Conservation (phyloP, 805 yeast species). For the Metschnikowia hibisci region DNA sequence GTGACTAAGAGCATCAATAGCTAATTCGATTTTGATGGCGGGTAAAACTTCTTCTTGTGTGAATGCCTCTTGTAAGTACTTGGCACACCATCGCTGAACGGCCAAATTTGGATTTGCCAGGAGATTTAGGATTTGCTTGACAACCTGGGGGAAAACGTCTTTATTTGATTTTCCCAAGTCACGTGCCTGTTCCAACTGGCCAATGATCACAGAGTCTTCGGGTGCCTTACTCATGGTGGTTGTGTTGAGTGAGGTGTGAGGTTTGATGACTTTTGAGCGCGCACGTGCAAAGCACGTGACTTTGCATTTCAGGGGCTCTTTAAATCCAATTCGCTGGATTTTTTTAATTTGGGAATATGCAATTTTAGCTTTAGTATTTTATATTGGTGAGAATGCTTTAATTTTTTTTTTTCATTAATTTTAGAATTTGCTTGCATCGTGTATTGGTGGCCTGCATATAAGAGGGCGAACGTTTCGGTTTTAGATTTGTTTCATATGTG, state of each 20-base stretch:
- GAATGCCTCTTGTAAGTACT: slow-evolving; percentile 38
- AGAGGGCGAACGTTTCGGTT: too few relatives aligned
- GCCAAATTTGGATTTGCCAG: slow-evolving; percentile 30
- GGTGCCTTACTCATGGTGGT: slow-evolving; percentile 1
- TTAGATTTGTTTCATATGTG: too few relatives aligned
- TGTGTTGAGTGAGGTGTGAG: neutral
- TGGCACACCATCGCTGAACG: slow-evolving; percentile 40
- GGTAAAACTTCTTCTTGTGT: slow-evolving; percentile 24
- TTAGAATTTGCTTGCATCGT: too few relatives aligned
- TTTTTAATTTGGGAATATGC: too few relatives aligned
- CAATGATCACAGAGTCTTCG: slow-evolving; percentile 19
- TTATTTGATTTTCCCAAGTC: slow-evolving; percentile 29
- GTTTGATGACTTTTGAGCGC: slow-evolving; percentile 2
- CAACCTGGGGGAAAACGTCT: slow-evolving; percentile 37
- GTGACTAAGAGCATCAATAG: slow-evolving; percentile 37
- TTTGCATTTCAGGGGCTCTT: neutral
- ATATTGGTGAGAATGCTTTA: too few relatives aligned
- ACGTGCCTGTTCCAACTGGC: slow-evolving; percentile 38
- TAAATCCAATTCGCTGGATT: neutral
- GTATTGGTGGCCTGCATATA: too few relatives aligned
- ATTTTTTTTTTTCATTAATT: too few relatives aligned
- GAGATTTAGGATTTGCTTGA: slow-evolving; percentile 41
- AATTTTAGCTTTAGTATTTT: too few relatives aligned
- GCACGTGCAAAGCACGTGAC: slow-evolving; percentile 3
- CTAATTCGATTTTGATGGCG: slow-evolving; percentile 34